phyloP scores from a whole-genome alignment of 768 basidiomycete genomes.

The Amanita rubescens region DNA sequence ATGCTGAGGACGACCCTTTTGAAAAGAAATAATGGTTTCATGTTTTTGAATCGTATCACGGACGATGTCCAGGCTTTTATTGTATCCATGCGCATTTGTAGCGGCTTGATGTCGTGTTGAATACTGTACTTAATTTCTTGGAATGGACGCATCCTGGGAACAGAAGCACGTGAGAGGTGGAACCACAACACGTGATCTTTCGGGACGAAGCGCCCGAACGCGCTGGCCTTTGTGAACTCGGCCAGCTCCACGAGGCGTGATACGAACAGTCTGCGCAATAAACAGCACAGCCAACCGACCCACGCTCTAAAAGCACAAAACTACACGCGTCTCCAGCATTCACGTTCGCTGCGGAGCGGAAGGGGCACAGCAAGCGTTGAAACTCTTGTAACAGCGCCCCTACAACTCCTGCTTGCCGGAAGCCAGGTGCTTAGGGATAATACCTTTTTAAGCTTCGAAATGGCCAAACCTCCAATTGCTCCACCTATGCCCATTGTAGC shows the following conservation, averaged over 20 bases:
- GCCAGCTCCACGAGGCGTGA: not conserved
- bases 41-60: not conserved
- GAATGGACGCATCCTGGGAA: too few relatives aligned
- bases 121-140: not conserved
- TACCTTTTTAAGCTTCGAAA: not conserved
- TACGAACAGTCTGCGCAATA: too few relatives aligned
- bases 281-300: not conserved
- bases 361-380: not conserved
- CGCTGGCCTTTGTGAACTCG: too few relatives aligned
- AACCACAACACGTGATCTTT: too few relatives aligned
- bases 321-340: not conserved
- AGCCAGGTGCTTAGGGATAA: slow-evolving; percentile 6
- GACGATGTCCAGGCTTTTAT: not conserved
- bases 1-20: slow-evolving; percentile 72
- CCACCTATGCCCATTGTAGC: slow-evolving; percentile 32
- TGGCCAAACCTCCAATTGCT: slow-evolving; percentile 31
- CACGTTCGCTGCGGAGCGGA: not conserved
- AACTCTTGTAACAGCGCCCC: too few relatives aligned
- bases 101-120: slow-evolving; percentile 3
- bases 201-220: too few relatives aligned
- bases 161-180: too few relatives aligned
- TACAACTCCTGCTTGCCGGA: not conserved
- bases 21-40: slow-evolving; percentile 23
- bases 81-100: not conserved
- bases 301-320: not conserved